These are phyloP conservation scores for Aspergillus cavernicola DNA, from an alignment of 495 filamentous ascomycete genomes.

Conservation along the genomic window DNA sequence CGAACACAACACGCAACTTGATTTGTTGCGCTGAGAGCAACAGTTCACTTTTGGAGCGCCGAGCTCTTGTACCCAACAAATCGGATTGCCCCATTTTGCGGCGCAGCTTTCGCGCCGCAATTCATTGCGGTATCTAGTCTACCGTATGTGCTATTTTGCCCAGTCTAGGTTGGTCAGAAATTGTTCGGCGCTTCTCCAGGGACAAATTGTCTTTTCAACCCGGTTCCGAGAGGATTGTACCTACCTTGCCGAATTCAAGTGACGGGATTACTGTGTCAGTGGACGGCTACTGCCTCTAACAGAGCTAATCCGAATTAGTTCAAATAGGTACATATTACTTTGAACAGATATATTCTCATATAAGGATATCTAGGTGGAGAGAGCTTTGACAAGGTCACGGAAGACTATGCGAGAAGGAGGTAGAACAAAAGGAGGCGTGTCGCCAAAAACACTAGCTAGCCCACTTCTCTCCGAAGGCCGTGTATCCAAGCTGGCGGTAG, in stretches of 20 bases:
- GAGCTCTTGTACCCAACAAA: background rate
- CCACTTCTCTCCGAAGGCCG: conserved; percentile 60
- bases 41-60: background rate
- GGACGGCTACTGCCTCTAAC: no score
- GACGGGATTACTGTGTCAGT: no score
- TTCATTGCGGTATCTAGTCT: no score
- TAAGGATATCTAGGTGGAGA: conserved; percentile 13
- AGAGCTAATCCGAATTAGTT: no score
- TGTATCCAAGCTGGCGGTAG: conserved; percentile 31
- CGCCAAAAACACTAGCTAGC: conserved; percentile 70
- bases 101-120: background rate
- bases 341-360: background rate
- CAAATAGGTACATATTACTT: background rate
- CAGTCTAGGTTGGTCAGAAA: no score
- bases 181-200: no score
- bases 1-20: background rate
- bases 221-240: no score
- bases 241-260: no score
- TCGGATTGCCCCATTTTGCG: background rate
- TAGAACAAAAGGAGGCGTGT: conserved; percentile 68
- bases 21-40: background rate
- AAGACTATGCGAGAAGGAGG: conserved; percentile 77
- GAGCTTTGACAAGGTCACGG: conserved; percentile 57
- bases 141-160: no score
- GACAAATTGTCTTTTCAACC: no score